These are phyloP conservation scores for Fusarium acutatum DNA, from an alignment of 2,329 filamentous ascomycete species.

Conservation along the genomic window DNA sequence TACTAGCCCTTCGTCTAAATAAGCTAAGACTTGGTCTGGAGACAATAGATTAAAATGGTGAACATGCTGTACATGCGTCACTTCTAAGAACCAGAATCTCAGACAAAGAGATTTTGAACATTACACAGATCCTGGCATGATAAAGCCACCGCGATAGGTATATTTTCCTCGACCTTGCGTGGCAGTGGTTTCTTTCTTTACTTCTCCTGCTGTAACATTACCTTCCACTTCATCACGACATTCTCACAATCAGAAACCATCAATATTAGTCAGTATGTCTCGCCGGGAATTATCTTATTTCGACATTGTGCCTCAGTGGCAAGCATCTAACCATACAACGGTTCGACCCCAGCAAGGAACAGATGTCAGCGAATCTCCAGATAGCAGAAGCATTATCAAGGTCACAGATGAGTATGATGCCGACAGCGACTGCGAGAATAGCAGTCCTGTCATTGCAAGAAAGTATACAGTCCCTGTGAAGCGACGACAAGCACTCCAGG, in stretches of 20 bases:
- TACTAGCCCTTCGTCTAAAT: rapidly evolving
- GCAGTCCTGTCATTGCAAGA: rapidly evolving
- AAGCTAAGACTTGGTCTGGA: rapidly evolving
- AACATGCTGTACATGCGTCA: rapidly evolving
- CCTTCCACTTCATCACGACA: rapidly evolving
- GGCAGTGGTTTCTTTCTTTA: too few species aligned
- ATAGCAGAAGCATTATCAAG: rapidly evolving
- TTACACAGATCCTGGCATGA: rapidly evolving
- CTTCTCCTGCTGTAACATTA: too few species aligned
- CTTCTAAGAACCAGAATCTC: background rate
- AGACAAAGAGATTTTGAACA: background rate
- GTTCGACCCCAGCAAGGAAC: rapidly evolving
- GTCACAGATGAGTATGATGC: rapidly evolving
- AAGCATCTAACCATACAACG: rapidly evolving
- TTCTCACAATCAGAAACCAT: rapidly evolving
- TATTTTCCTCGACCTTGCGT: rapidly evolving
- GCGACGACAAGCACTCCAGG: background rate
- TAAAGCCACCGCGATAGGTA: background rate
- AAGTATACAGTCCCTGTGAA: rapidly evolving
- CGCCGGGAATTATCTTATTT: background rate
- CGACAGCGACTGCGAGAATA: rapidly evolving
- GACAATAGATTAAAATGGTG: rapidly evolving
- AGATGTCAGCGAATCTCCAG: background rate
- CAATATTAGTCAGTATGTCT: background rate
- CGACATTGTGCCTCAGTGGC: background rate